These are phyloP conservation scores for Gossypium arboreum DNA, from an alignment of 345 rosid species.

Conservation along the genomic window DNA sequence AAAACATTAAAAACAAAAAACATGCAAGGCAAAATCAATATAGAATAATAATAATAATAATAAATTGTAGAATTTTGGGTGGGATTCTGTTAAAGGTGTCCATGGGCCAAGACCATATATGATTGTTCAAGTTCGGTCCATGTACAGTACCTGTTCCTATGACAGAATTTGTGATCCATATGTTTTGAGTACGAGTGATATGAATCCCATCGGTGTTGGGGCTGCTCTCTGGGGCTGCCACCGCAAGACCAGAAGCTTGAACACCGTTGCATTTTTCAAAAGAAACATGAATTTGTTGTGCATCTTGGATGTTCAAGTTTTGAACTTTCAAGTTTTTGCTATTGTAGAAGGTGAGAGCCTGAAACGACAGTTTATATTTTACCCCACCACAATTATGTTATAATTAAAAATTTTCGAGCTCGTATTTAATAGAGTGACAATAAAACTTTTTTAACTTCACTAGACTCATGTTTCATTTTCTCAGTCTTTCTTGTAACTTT, in stretches of 20 bases:
- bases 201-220: slow-evolving; percentile 97
- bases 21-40: neutral
- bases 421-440: neutral
- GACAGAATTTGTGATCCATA: slow-evolving; percentile 39
- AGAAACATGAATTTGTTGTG: slow-evolving; percentile 67
- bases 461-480: no score
- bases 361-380: neutral
- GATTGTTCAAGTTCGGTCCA: neutral
- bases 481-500: neutral
- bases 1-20: neutral
- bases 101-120: no score
- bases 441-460: no score
- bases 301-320: slow-evolving; percentile 53
- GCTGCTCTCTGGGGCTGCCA: slow-evolving; percentile 55
- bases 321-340: slow-evolving; percentile 43
- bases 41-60: neutral
- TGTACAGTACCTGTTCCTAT: slow-evolving; percentile 62
- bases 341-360: slow-evolving; percentile 72
- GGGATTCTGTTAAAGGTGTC: neutral
- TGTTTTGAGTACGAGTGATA: slow-evolving; percentile 56
- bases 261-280: slow-evolving; percentile 51
- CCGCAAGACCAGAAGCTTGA: slow-evolving; percentile 39
- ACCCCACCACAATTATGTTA: neutral
- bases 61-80: neutral
- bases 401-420: neutral